These are phyloP conservation scores for Xylaria sp. DNA, from an alignment of 2,329 filamentous ascomycete species.

Conservation along the genomic window DNA sequence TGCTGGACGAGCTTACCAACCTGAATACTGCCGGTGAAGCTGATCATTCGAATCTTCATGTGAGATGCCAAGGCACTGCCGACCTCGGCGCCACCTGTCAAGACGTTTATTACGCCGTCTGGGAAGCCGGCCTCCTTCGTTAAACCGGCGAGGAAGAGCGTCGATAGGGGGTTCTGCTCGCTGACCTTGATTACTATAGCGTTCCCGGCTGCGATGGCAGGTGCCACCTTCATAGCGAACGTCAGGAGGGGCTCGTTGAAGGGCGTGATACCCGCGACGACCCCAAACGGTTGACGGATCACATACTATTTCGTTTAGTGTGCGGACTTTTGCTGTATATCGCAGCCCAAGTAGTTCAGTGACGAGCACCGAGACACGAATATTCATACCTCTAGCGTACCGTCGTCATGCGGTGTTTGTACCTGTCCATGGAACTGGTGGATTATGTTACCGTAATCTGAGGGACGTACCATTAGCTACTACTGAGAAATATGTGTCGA, in stretches of 20 bases:
- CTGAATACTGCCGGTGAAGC: constrained; percentile 78
- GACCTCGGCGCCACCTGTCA: constrained; percentile 68
- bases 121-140: constrained; percentile 80
- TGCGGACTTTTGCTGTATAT: background rate
- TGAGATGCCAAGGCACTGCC: constrained; percentile 75
- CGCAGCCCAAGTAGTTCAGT: background rate
- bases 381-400: constrained; percentile 29
- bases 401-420: constrained; percentile 32
- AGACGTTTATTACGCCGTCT: constrained; percentile 65
- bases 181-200: constrained; percentile 71
- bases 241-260: constrained; percentile 85
- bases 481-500: background rate
- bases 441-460: constrained; percentile 34
- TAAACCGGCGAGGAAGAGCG: constrained; percentile 70
- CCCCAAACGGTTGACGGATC: constrained; percentile 74
- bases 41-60: constrained; percentile 75
- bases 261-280: constrained; percentile 80
- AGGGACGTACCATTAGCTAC: background rate
- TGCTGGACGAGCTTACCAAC: constrained; percentile 80
- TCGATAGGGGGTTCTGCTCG: constrained; percentile 71
- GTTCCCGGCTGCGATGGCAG: constrained; percentile 72
- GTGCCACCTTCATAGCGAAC: constrained; percentile 81
- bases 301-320: constrained; percentile 30
- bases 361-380: too few species aligned
- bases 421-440: constrained; percentile 33